Base-by-base conservation (phyloP, 2,329 filamentous ascomycete genomes). In the Sphaceloma murrayae region DNA sequence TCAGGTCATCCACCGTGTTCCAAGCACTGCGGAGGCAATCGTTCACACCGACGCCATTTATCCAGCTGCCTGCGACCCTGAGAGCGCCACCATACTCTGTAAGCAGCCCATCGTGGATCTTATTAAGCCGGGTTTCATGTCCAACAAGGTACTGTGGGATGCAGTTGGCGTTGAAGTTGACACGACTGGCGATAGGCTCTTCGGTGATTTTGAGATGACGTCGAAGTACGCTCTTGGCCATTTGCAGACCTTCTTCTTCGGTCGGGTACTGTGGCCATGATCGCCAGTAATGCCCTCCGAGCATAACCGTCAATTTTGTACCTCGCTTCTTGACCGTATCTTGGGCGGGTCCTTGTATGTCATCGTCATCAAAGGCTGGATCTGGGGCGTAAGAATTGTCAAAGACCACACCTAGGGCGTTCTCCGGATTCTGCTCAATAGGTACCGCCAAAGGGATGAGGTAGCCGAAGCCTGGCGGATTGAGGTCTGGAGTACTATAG, bases 251-350 rank as follows among this genome's bases (percentile, higher is more conserved):
- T 52, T 83, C 73, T 10, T 79, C 68, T 49, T 79, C 71, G 40
- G 73, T 67, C 0, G 86, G 87, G 46, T 75, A 76, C 29, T 68
- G 65, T 2, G 62, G 56, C 67, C 73, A 78, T 47, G 68, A 73
- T 59, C 86, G 73, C 85, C 85, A 96, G 74, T 85, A 86, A 64
- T 95, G 87, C 1, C 91, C 91, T 48, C 91, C 91, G 46, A 98
- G 69, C 78, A 98, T 94, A 54, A 96, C 84, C 11, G 89, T 94
- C 43, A 96, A 64, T 61, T 94, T 94, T 10, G 86, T 94, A 17
- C 72, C 73, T 38, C 62, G 56, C n/a, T 69, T 65, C 13, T 74
- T 73, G 51, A 61, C 54, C n/a, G 46, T 49, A 43, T 62, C 59
- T 42, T 62, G 59, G 8, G 51, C 46, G 21, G 49, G 49, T 2